phyloP scores from a whole-genome alignment of 108 stramenopile species.

The Ochromonas danica region DNA sequence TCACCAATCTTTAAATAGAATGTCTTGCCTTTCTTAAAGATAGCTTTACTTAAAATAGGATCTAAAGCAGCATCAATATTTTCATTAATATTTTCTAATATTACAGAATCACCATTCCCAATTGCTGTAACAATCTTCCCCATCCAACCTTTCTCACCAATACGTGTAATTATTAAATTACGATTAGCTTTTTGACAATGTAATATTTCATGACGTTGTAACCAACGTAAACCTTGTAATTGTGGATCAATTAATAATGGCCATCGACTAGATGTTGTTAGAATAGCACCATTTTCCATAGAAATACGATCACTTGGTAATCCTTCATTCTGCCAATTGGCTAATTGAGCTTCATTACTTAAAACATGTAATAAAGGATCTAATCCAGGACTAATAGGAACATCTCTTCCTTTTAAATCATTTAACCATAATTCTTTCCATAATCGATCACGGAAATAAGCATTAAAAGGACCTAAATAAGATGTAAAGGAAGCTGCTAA shows the following conservation, averaged over 20 bases:
- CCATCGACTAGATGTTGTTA: constrained; percentile 27
- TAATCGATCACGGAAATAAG: neutral
- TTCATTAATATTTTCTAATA: constrained; percentile 27
- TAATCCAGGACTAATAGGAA: constrained; percentile 16
- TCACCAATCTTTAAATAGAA: constrained; percentile 34
- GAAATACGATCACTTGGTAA: constrained; percentile 31
- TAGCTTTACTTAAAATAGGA: neutral
- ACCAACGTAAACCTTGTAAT: constrained; percentile 35
- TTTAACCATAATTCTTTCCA: constrained; percentile 29
- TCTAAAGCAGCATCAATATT: constrained; percentile 11
- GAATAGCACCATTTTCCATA: constrained; percentile 34
- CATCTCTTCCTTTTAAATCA: neutral
- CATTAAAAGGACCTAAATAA: constrained; percentile 30
- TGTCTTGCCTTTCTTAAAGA: constrained; percentile 29
- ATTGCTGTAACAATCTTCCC: constrained; percentile 15
- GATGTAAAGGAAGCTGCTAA: constrained; percentile 23
- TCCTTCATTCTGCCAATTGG: constrained; percentile 33
- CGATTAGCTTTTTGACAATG: neutral
- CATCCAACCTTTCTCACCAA: constrained; percentile 39
- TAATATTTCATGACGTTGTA: constrained; percentile 4
- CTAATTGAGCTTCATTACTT: constrained; percentile 21
- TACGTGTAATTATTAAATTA: constrained; percentile 29
- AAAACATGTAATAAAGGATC: constrained; percentile 25
- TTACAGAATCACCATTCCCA: constrained; percentile 5
- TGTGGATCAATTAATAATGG: constrained; percentile 37